Base-by-base conservation (phyloP, 805 yeast species). In the Saccharomycopsis olivae region DNA sequence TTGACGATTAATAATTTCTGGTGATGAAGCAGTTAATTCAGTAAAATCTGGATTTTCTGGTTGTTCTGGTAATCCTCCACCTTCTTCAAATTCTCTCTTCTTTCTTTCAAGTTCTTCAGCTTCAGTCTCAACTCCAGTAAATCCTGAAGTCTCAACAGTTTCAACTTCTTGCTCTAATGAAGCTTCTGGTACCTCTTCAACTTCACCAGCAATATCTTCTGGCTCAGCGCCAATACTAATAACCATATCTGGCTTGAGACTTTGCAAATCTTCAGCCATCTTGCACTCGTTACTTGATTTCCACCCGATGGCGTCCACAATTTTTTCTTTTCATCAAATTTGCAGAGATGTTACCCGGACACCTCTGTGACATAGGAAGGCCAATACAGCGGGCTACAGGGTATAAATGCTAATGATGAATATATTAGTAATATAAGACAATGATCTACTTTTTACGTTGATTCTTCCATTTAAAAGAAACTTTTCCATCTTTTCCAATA, bases 11-110 rank as follows among this genome's bases (percentile, higher is more conserved):
- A 92, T 92, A 58, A 92, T 94, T 57, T 88, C 98, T 40, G 95
- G 92, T 5, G 94, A 80, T 47, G 85, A 67, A 25, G 98, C 96
- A 35, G 89, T 84, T 64, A 92, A 65, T 50, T 65, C 58, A 30
- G 81, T 50, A 55, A 89, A 81, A 58, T 88, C 96, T 43, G 94
- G 94, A 63, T 84, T 68, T 29, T 71, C 80, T 43, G 96, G 95
- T 65, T 92, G 98, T 60, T 83, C 95, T 40, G 98, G 98, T 44
- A 92, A 73, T 39, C 98, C 98, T 44, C 97, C 97, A 60, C 97
- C 96, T 62, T 86, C 97, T 69, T 85, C 94, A 53, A 92, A 88
- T 60, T 89, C 96, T 56, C 76, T 71, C 20, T 29, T 27, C n/a
- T 32, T 21, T 54, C 71, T 69, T 54, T 86, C 78, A 46, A 71